Percentiles rank a stretch among this genome's conserved stretches.
These are phyloP conservation scores for Annona squamosa DNA, from an alignment of 164 flowering plant species.

Conservation along the genomic window DNA sequence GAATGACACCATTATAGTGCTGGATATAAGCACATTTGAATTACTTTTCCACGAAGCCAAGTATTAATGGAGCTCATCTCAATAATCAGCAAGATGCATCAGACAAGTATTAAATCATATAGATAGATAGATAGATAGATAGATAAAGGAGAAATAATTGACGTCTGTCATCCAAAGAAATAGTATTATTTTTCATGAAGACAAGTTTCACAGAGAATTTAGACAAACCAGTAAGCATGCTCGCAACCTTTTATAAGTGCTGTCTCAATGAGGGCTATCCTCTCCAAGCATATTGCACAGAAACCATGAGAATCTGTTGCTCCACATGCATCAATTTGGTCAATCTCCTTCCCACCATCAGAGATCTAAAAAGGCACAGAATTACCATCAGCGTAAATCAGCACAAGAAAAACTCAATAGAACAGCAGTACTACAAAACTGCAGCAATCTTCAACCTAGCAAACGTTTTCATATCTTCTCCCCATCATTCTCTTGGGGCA, in stretches of 20 bases:
- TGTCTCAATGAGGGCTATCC: slow-evolving; percentile 61
- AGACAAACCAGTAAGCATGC: slow-evolving; percentile 94
- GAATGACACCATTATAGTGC: too few species aligned
- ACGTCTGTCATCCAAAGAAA: not conserved
- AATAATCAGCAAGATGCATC: too few species aligned
- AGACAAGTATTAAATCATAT: too few species aligned
- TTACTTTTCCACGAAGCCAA: too few species aligned
- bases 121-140: too few species aligned
- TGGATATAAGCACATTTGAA: too few species aligned
- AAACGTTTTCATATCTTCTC: not conserved
- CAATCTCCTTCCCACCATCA: slow-evolving; percentile 8
- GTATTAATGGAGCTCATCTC: too few species aligned
- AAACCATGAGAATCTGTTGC: slow-evolving; percentile 37
- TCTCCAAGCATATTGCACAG: slow-evolving; percentile 80
- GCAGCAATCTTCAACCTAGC: not conserved
- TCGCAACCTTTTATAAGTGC: slow-evolving; percentile 95
- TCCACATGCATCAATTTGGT: slow-evolving; percentile 6
- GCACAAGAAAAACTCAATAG: not conserved
- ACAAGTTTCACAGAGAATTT: slow-evolving; percentile 2
- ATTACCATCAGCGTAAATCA: not conserved
- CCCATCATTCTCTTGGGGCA: not conserved
- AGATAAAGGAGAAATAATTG: not conserved
- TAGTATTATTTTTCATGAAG: not conserved
- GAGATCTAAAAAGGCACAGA: slow-evolving; percentile 1
- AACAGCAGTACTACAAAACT: not conserved